A percentile compares a stretch with the other conserved stretches of the same genome.
Evolutionary conservation across 2,329 filamentous ascomycete genomes (phyloP).

Genomic region (Penicillium sp.): DNA sequence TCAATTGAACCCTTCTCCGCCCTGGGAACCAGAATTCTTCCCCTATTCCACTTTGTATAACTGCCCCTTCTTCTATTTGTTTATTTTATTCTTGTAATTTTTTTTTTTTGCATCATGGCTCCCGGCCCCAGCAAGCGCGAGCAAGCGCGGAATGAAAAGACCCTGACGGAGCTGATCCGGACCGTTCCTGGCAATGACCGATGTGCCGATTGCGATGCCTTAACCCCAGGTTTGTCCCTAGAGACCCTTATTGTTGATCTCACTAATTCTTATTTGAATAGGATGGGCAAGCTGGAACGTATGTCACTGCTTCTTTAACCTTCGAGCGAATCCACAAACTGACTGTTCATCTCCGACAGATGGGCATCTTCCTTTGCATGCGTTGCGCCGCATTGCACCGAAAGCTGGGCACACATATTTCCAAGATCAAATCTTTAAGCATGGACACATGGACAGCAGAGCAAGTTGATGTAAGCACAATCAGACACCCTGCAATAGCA

Average conservation of each 20-base stretch:
- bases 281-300: conserved; percentile 98
- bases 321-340: conserved; percentile 12
- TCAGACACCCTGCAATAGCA: neutral
- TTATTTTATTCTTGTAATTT: conserved; percentile 20
- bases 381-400: conserved; percentile 93
- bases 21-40: conserved; percentile 12
- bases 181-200: conserved; percentile 82
- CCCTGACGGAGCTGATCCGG: conserved; percentile 84
- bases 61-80: conserved; percentile 15
- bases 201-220: conserved; percentile 89
- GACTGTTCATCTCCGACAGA: conserved; percentile 49
- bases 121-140: conserved; percentile 86
- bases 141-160: conserved; percentile 93
- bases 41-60: conserved; percentile 14
- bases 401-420: conserved; percentile 95
- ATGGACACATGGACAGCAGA: conserved; percentile 98
- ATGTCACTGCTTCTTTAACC: conserved; percentile 43
- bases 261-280: conserved; percentile 39
- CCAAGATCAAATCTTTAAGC: conserved; percentile 96
- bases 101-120: conserved; percentile 56
- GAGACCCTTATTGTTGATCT: conserved; percentile 5
- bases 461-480: conserved; percentile 79
- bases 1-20: conserved; percentile 12
- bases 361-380: conserved; percentile 97
- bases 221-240: conserved; percentile 75